phyloP scores from a whole-genome alignment of 129 eudicot genomes.

The Scalesia atractyloides region DNA sequence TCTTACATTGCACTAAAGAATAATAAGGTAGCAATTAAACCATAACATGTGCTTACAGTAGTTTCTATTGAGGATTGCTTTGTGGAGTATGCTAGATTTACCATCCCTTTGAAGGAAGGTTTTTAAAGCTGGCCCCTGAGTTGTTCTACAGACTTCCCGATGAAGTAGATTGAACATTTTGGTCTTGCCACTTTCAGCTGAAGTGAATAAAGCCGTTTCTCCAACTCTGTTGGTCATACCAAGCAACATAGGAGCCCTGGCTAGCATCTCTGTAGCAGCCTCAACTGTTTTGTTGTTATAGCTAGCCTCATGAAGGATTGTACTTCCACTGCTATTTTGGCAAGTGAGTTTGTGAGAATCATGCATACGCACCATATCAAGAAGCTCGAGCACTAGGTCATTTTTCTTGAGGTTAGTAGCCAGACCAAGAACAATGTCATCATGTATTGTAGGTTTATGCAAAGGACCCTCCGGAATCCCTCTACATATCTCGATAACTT shows the following conservation, averaged over 20 bases:
- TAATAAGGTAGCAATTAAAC: too few relatives aligned
- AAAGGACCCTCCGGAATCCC: conserved; percentile 31
- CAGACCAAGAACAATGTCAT: conserved; percentile 31
- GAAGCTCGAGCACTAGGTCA: conserved; percentile 20
- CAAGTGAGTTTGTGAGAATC: background rate
- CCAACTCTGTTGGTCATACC: conserved; percentile 13
- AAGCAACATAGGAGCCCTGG: conserved; percentile 30
- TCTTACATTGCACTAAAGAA: too few relatives aligned
- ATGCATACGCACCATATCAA: background rate
- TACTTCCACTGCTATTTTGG: conserved; percentile 13
- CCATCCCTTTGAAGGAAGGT: conserved; percentile 23
- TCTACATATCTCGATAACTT: conserved; percentile 23
- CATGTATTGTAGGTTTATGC: conserved; percentile 18
- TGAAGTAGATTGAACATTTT: conserved; percentile 34
- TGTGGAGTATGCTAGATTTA: conserved; percentile 38
- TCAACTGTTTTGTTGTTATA: too few relatives aligned
- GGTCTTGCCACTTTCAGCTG: conserved; percentile 24
- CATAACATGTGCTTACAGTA: conserved; percentile 26
- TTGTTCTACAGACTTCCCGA: conserved; percentile 10
- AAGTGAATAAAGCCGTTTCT: conserved; percentile 36
- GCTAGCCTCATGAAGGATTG: conserved; percentile 37
- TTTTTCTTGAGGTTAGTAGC: conserved; percentile 22
- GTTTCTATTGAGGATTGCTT: conserved; percentile 26
- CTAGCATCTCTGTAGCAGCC: conserved; percentile 19
- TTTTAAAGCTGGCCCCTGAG: conserved; percentile 1